Evolutionary conservation across 768 basidiomycete species (phyloP).

Genomic region (Hericium erinaceus): DNA sequence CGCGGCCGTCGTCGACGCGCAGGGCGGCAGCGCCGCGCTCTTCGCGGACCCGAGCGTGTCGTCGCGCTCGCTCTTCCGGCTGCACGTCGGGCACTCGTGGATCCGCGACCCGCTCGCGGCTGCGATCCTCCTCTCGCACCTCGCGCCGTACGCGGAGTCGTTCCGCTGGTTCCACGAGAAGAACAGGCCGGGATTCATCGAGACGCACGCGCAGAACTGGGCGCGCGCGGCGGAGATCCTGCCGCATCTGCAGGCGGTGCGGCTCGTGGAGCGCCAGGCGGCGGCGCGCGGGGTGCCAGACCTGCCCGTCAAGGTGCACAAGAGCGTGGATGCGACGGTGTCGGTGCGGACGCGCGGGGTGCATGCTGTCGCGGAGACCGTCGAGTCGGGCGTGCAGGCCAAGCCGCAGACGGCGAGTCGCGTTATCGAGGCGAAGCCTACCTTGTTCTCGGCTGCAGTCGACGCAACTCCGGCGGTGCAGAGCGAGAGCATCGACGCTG

Average conservation of each 20-base stretch:
- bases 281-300: constrained; percentile 16
- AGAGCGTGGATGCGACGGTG: constrained; percentile 46
- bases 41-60: constrained; percentile 39
- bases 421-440: constrained; percentile 32
- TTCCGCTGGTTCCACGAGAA: constrained; percentile 75
- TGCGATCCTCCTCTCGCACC: constrained; percentile 66
- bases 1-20: constrained; percentile 54
- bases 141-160: constrained; percentile 60
- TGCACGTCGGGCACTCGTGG: constrained; percentile 73
- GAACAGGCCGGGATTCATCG: constrained; percentile 60
- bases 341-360: constrained; percentile 31
- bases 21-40: constrained; percentile 34
- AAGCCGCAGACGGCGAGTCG: constrained; percentile 27
- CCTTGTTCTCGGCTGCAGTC: constrained; percentile 31
- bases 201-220: constrained; percentile 61
- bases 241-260: constrained; percentile 63
- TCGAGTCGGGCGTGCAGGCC: constrained; percentile 29
- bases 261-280: constrained; percentile 48
- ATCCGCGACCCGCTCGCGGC: constrained; percentile 58
- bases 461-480: constrained; percentile 43
- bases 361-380: constrained; percentile 29
- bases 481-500: constrained; percentile 39
- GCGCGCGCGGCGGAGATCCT: constrained; percentile 58
- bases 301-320: constrained; percentile 26
- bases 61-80: constrained; percentile 57